Percentiles rank a stretch among this genome's conserved stretches.
These are phyloP conservation scores for Clonostachys byssicola DNA, from an alignment of 2,329 filamentous ascomycete genomes.

Conservation along the genomic window DNA sequence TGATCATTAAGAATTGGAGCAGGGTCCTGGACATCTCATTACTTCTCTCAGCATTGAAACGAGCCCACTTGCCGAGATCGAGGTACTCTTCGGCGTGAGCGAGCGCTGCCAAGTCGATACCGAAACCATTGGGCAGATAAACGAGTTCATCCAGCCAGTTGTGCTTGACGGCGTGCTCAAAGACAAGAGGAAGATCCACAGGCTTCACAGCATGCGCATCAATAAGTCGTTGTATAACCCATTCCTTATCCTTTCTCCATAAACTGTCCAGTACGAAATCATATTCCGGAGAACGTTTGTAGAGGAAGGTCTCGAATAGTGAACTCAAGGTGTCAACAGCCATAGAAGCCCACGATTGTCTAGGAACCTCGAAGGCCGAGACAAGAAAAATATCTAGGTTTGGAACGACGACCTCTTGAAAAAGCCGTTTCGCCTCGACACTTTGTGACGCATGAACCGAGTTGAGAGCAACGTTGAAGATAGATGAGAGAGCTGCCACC, in stretches of 20 bases:
- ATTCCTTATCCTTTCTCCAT: constrained; percentile 86
- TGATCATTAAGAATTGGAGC: constrained; percentile 77
- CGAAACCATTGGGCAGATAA: constrained; percentile 76
- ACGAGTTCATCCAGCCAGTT: constrained; percentile 82
- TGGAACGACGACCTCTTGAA: constrained; percentile 64
- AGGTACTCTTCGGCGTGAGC: constrained; percentile 79
- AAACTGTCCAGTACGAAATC: constrained; percentile 88
- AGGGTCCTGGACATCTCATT: constrained; percentile 67
- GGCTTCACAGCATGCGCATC: constrained; percentile 75
- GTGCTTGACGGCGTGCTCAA: constrained; percentile 69
- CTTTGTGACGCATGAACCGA: constrained; percentile 58
- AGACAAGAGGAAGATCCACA: constrained; percentile 35
- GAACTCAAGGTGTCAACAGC: constrained; percentile 73
- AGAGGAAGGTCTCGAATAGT: constrained; percentile 78
- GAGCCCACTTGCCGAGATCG: constrained; percentile 78
- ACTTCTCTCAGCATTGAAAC: constrained; percentile 62
- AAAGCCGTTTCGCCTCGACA: constrained; percentile 59
- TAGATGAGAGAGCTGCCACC: constrained; percentile 71
- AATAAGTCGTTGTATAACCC: constrained; percentile 78
- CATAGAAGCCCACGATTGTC: constrained; percentile 67
- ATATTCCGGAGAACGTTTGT: constrained; percentile 72
- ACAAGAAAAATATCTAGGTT: constrained; percentile 78
- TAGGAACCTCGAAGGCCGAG: constrained; percentile 71
- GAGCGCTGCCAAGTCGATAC: constrained; percentile 79
- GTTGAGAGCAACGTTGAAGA: constrained; percentile 61